Evolutionary conservation across 805 yeast species (phyloP).

Genomic region (Barnettozyma sucrosica): DNA sequence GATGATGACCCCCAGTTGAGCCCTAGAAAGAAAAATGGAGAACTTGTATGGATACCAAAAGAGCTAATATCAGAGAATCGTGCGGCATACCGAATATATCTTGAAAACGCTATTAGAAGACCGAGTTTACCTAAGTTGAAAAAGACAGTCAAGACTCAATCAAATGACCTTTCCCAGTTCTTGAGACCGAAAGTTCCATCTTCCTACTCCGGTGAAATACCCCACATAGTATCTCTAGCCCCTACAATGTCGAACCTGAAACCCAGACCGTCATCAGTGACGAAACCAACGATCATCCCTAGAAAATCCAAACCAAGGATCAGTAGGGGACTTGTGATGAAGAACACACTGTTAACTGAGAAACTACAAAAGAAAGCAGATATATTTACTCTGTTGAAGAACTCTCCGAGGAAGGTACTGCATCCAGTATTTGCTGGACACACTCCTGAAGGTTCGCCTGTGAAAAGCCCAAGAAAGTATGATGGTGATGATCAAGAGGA

Average conservation of each 20-base stretch:
- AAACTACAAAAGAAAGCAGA: not conserved
- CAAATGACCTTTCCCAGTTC: not conserved
- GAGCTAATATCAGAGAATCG: not conserved
- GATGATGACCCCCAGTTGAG: not conserved
- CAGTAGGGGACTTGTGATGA: not conserved
- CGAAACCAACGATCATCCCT: not conserved
- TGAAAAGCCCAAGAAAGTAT: not conserved
- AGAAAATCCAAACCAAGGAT: not conserved
- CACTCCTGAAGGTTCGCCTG: not conserved
- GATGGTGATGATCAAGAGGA: not conserved
- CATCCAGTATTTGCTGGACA: not conserved
- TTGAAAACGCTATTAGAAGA: not conserved
- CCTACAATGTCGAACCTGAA: not conserved
- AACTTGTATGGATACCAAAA: slow-evolving; percentile 9
- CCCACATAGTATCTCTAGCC: not conserved
- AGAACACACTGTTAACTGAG: slow-evolving; percentile 1
- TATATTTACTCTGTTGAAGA: not conserved
- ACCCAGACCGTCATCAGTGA: not conserved
- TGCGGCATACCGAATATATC: not conserved
- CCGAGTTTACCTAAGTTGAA: not conserved
- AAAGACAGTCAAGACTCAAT: not conserved
- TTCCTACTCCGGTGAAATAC: not conserved
- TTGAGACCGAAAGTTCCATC: not conserved
- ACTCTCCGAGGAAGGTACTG: not conserved
- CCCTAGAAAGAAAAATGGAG: slow-evolving; percentile 10